Conservation (phyloP, 352 stramenopile genomes). For the Phytophthora uliginosa region DNA sequence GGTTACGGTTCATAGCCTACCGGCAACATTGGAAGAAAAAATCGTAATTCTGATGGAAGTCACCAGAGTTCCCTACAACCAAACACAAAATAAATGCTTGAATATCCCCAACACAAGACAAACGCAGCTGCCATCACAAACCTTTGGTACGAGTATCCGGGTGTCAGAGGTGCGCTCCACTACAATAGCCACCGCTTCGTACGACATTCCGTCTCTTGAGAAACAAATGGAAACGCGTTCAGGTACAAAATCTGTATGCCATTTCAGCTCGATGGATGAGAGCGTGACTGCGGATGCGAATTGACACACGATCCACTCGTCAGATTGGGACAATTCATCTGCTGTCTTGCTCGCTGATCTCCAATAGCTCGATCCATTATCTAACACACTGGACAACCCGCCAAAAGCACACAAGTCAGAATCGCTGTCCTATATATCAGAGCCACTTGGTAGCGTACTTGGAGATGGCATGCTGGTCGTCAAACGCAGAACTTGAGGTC, state of each 20-base stretch:
- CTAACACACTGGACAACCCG: slow-evolving; percentile 43
- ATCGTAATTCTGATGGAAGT: slow-evolving; percentile 63
- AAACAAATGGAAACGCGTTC: slow-evolving; percentile 53
- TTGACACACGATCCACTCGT: slow-evolving; percentile 67
- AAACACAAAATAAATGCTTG: background rate
- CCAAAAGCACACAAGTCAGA: background rate
- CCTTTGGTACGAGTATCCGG: slow-evolving; percentile 60
- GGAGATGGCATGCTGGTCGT: slow-evolving; percentile 62
- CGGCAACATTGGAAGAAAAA: slow-evolving; percentile 33
- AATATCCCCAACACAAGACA: background rate
- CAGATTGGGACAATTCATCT: slow-evolving; percentile 17
- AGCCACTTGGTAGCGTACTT: slow-evolving; percentile 42
- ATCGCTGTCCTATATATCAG: background rate
- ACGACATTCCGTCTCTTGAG: slow-evolving; percentile 55
- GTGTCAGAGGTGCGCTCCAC: slow-evolving; percentile 34
- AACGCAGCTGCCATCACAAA: slow-evolving; percentile 16
- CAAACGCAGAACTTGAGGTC: slow-evolving; percentile 65
- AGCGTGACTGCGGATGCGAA: slow-evolving; percentile 60
- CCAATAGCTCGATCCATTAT: slow-evolving; percentile 53
- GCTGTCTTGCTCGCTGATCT: slow-evolving; percentile 40
- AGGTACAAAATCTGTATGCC: slow-evolving; percentile 53
- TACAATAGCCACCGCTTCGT: slow-evolving; percentile 64
- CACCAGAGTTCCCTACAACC: slow-evolving; percentile 38
- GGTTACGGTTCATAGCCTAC: slow-evolving; percentile 16
- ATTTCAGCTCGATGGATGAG: slow-evolving; percentile 56